Conservation (phyloP, 768 basidiomycete species). For the Collybia sordida region DNA sequence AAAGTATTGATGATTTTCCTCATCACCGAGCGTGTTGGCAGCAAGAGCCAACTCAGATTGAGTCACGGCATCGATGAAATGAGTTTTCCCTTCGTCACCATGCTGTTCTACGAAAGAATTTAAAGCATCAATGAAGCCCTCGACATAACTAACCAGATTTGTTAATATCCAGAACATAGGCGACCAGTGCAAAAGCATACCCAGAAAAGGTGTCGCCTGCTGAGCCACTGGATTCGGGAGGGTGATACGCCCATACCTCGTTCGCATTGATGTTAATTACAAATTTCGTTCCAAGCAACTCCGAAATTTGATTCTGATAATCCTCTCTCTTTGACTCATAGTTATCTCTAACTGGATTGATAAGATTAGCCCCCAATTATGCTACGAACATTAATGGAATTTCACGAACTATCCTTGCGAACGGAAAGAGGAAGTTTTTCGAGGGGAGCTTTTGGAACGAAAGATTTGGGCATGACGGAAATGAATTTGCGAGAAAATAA, state of each 20-base stretch:
- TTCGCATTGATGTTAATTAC: conserved; percentile 33
- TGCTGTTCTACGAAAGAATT: conserved; percentile 27
- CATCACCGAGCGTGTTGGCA: conserved; percentile 30
- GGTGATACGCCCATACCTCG: conserved; percentile 33
- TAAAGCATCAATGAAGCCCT: conserved; percentile 32
- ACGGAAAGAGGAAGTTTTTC: conserved; percentile 35
- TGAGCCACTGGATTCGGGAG: conserved; percentile 18
- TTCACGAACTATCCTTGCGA: conserved; percentile 33
- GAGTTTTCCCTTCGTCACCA: conserved; percentile 32
- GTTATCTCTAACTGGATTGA: conserved; percentile 33
- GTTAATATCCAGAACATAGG: background rate
- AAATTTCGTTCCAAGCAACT: conserved; percentile 25
- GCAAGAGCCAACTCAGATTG: conserved; percentile 30
- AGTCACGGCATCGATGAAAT: conserved; percentile 37
- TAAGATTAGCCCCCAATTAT: background rate
- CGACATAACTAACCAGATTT: conserved; percentile 28
- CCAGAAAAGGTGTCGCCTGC: conserved; percentile 26
- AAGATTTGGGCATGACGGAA: conserved; percentile 12
- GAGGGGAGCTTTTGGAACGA: conserved; percentile 30
- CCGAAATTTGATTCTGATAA: conserved; percentile 29
- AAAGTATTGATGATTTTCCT: conserved; percentile 6
- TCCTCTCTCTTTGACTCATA: conserved; percentile 35
- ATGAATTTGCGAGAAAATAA: no score
- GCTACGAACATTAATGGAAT: background rate
- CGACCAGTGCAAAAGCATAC: background rate